These are phyloP conservation scores for Trichoderma koningiopsis DNA, from an alignment of 2,329 filamentous ascomycete species.

Conservation along the genomic window DNA sequence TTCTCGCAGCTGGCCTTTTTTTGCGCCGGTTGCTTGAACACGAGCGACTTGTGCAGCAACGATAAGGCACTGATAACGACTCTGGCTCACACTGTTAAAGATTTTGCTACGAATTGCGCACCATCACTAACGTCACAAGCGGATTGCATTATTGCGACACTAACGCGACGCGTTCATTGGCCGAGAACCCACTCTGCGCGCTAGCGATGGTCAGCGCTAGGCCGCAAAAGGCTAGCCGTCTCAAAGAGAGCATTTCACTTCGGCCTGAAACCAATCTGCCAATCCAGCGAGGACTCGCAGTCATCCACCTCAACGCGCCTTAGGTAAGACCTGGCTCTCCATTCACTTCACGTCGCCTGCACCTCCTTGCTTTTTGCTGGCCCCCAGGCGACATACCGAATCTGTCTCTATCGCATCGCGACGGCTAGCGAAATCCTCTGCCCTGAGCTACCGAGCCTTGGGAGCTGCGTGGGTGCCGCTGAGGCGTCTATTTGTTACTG, in stretches of 20 bases:
- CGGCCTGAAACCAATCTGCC: slow-evolving; percentile 37
- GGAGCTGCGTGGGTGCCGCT: slow-evolving; percentile 23
- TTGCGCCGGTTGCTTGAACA: background rate
- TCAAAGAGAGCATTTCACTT: slow-evolving; percentile 33
- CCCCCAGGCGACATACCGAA: slow-evolving; percentile 24
- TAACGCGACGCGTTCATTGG: slow-evolving; percentile 34
- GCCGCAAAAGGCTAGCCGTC: slow-evolving; percentile 33
- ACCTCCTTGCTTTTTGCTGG: slow-evolving; percentile 30
- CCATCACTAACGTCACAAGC: background rate
- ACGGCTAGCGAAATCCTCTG: slow-evolving; percentile 25
- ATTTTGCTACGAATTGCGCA: background rate
- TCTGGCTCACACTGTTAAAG: background rate
- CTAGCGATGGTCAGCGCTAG: slow-evolving; percentile 33
- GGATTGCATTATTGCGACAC: background rate
- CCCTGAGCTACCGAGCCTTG: slow-evolving; percentile 13
- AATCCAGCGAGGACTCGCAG: slow-evolving; percentile 37
- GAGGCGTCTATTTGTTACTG: slow-evolving; percentile 24
- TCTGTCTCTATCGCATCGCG: slow-evolving; percentile 19
- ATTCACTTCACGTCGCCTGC: slow-evolving; percentile 30
- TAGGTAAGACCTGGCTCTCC: slow-evolving; percentile 39
- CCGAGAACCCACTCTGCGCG: slow-evolving; percentile 25
- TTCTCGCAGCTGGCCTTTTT: background rate
- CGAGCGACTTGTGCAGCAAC: background rate
- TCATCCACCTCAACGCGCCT: slow-evolving; percentile 36
- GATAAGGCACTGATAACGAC: slow-evolving; percentile 14